phyloP scores from a whole-genome alignment of 1,284 basidiomycete genomes.

The Ganoderma resinaceum region DNA sequence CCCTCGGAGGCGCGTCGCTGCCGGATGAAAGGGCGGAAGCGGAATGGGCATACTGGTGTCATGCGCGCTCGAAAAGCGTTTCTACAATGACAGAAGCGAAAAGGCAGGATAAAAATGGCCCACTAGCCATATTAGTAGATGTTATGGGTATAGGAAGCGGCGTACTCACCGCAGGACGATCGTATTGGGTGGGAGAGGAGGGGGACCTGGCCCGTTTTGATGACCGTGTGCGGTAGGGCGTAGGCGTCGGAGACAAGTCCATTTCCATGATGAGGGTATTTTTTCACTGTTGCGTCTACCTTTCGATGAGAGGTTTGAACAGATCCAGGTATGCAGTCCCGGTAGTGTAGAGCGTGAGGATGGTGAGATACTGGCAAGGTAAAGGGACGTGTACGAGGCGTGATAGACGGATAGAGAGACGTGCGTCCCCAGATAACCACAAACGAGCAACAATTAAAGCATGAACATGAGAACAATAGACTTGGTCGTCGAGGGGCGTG shows the following conservation, averaged over 20 bases:
- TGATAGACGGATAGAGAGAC: not conserved
- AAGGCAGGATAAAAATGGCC: no score
- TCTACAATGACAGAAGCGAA: constrained; percentile 44
- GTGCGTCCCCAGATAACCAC: not conserved
- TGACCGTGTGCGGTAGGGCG: constrained; percentile 45
- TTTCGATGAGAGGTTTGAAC: not conserved
- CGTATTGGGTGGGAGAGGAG: constrained; percentile 48
- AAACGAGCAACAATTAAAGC: not conserved
- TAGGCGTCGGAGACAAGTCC: constrained; percentile 47
- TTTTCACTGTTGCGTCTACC: no score
- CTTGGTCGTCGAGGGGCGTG: not conserved
- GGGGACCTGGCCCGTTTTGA: constrained; percentile 67
- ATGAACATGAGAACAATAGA: constrained; percentile 1
- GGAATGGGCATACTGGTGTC: constrained; percentile 37
- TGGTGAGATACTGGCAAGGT: not conserved
- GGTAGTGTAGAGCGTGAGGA: not conserved
- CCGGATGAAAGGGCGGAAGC: constrained; percentile 20
- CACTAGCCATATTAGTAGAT: not conserved
- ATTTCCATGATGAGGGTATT: constrained; percentile 39
- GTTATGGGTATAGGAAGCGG: not conserved
- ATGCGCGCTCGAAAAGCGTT: constrained; percentile 57
- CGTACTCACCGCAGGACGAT: constrained; percentile 59
- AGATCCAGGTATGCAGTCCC: not conserved
- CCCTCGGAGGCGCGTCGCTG: constrained; percentile 30
- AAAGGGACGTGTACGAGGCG: not conserved